Conservation (phyloP, 2,329 filamentous ascomycete species). For the Fusarium staphyleae region DNA sequence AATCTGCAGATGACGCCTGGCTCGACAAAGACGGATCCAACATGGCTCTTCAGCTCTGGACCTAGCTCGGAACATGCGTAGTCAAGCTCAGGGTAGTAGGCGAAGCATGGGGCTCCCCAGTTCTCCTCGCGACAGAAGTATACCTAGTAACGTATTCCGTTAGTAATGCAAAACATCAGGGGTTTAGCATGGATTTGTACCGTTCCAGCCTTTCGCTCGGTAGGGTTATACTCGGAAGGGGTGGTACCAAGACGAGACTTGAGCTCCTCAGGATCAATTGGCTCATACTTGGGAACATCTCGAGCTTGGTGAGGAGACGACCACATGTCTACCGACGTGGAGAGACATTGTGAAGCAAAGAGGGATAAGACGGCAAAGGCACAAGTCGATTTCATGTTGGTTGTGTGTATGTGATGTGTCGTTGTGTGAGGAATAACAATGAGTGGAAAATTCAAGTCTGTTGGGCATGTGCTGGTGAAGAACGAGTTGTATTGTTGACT, state of each 20-base stretch:
- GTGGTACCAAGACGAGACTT: slow-evolving; percentile 34
- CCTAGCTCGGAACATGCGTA: slow-evolving; percentile 36
- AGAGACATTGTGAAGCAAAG: slow-evolving; percentile 17
- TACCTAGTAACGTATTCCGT: slow-evolving; percentile 31
- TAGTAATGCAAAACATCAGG: background rate
- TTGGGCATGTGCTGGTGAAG: background rate
- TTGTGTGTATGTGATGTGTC: background rate
- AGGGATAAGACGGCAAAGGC: slow-evolving; percentile 20
- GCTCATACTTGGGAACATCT: slow-evolving; percentile 16
- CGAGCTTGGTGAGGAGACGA: slow-evolving; percentile 27
- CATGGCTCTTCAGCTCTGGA: slow-evolving; percentile 29
- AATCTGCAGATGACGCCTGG: slow-evolving; percentile 37
- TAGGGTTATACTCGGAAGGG: slow-evolving; percentile 22
- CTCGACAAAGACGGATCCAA: slow-evolving; percentile 39
- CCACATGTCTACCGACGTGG: slow-evolving; percentile 37
- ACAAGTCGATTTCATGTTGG: slow-evolving; percentile 29
- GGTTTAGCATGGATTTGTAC: slow-evolving; percentile 10
- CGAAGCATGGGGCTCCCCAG: slow-evolving; percentile 37
- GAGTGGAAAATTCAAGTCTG: background rate
- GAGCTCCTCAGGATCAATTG: slow-evolving; percentile 32
- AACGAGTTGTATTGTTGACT: background rate
- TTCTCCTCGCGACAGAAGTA: slow-evolving; percentile 41
- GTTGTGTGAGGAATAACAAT: background rate
- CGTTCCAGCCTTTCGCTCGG: slow-evolving; percentile 24
- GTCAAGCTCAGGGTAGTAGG: slow-evolving; percentile 34